Conservation (phyloP, 768 basidiomycete species). For the Kondoa subrosea region DNA sequence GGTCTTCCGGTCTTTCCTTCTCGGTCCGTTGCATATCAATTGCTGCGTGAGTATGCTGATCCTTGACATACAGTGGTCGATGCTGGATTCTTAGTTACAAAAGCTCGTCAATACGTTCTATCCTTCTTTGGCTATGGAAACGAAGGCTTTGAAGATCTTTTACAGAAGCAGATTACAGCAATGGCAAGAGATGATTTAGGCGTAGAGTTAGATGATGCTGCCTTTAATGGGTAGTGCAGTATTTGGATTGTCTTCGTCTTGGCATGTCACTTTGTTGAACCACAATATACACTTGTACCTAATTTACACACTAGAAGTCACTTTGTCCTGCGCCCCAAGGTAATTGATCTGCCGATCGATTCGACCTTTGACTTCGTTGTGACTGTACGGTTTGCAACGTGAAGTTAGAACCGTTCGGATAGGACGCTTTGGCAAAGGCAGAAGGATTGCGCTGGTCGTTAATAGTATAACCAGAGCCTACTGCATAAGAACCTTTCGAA, state of each 20-base stretch:
- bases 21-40: constrained; percentile 26
- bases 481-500: neutral
- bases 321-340: neutral
- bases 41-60: neutral
- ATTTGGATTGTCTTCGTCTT: too few species aligned
- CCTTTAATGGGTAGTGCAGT: constrained; percentile 39
- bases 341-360: neutral
- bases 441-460: neutral
- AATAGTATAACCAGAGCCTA: neutral
- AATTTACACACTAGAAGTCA: neutral
- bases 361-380: neutral
- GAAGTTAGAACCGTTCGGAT: neutral
- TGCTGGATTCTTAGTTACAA: constrained; percentile 49
- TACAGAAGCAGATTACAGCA: constrained; percentile 55
- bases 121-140: constrained; percentile 27
- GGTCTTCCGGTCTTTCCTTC: constrained; percentile 48
- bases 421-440: neutral
- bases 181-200: constrained; percentile 68
- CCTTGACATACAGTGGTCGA: constrained; percentile 40
- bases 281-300: neutral
- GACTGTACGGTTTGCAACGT: neutral
- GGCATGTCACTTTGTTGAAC: neutral
- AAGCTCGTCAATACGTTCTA: constrained; percentile 41
- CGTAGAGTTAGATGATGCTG: constrained; percentile 47
- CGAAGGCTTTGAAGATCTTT: constrained; percentile 58